These are phyloP conservation scores for Chlorophyllum brunneum DNA, from an alignment of 768 basidiomycete species.

Conservation along the genomic window DNA sequence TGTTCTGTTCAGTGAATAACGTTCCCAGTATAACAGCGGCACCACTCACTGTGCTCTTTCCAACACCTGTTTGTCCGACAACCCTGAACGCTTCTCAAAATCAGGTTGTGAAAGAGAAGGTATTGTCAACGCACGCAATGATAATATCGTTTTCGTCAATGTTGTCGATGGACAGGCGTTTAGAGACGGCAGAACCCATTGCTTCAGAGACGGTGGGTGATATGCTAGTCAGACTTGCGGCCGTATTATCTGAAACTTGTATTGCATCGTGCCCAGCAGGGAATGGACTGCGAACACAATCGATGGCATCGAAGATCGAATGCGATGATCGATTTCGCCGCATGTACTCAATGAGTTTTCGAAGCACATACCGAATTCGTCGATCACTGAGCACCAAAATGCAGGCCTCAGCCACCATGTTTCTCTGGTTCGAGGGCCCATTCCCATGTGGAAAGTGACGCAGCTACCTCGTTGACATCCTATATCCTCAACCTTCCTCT, in stretches of 20 bases:
- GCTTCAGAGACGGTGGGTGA: background rate
- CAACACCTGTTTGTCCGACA: constrained; percentile 3
- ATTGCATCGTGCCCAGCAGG: background rate
- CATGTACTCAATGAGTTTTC: background rate
- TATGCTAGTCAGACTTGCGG: background rate
- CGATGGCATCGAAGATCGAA: background rate
- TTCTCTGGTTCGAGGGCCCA: background rate
- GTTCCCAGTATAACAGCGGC: background rate
- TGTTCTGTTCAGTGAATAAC: background rate
- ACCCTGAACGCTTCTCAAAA: background rate
- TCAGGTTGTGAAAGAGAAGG: background rate
- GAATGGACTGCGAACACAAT: background rate
- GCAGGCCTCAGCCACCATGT: background rate
- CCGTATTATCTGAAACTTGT: background rate
- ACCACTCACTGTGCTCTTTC: constrained; percentile 6
- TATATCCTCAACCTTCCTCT: background rate
- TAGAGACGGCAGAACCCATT: background rate
- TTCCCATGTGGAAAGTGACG: background rate
- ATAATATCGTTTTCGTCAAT: background rate
- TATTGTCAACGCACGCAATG: background rate
- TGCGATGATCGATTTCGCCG: background rate
- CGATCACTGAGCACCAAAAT: background rate
- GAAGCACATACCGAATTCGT: background rate
- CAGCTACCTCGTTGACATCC: background rate
- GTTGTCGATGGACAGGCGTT: background rate